Evolutionary conservation across 1,139 yeast genomes (phyloP), one percentile per base, ranked within the genome.

Genomic region (Geotrichum restrictum): DNA sequence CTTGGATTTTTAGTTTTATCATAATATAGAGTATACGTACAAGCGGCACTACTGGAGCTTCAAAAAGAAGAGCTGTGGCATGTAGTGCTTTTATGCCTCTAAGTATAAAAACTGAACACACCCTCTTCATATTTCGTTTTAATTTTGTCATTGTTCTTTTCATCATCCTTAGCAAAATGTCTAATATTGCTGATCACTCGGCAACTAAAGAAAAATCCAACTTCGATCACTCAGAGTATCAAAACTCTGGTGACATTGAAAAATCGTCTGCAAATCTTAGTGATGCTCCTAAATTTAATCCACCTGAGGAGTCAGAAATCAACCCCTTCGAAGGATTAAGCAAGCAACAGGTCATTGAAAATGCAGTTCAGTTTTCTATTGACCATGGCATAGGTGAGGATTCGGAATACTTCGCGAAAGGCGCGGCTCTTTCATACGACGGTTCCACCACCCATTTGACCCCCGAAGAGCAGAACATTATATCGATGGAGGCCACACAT

Each of bases 391-490:
- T 87, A 62, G 61, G 57, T 3, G 89, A 85, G 13, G 66, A 68
- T 60, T 73, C 76, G 0, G 91, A 84, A 10, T 69, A 81, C 49
- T 84, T 88, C 66, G 82, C 82, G 16, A 75, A 77, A 45, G 95
- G 85, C 24, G 95, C 95, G 1, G 83, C 88, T 1, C 70, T 85
- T 43, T 91, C 95, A 1, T 78, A 89, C 64, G 69, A 75, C 38
- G 93, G 93, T 5, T 67, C 66, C 7, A 79, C 76, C 1, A 81
- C 78, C 61, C 76, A 82, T 32, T 80, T 87, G 80, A 66, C 70
- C 0, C 79, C 80, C 52, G 83, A 80, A 1, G 95, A 88, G 61
- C 79, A 78, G 58, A 64, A 69, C 14, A 77, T 74, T 0, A 72
- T 87, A 41, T 71, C 78, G 57, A 66, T 69, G 52, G 82, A 76